These are phyloP conservation scores for Astraeus odoratus DNA, from an alignment of 768 basidiomycete genomes.

Conservation along the genomic window DNA sequence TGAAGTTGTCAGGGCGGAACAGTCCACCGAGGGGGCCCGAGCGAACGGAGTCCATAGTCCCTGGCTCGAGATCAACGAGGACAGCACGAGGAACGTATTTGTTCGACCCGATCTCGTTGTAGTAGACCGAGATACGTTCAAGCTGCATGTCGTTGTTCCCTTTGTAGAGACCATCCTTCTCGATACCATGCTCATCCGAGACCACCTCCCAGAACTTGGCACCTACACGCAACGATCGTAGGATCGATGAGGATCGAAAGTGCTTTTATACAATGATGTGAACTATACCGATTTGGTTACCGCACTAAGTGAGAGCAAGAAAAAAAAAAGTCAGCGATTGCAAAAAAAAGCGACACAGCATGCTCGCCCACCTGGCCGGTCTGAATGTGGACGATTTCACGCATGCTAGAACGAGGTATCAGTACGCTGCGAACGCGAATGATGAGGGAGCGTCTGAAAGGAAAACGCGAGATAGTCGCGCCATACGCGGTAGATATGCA, in stretches of 20 bases:
- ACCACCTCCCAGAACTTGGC: slow-evolving; percentile 98
- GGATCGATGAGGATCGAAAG: slow-evolving; percentile 14
- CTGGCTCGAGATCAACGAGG: slow-evolving; percentile 95
- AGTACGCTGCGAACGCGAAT: slow-evolving; percentile 15
- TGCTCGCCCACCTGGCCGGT: slow-evolving; percentile 60
- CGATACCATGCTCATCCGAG: slow-evolving; percentile 97
- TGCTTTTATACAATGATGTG: slow-evolving; percentile 13
- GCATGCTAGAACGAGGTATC: slow-evolving; percentile 58
- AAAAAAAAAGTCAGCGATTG: slow-evolving; percentile 21
- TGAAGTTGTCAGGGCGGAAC: slow-evolving; percentile 98
- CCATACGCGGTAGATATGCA: slow-evolving; percentile 22
- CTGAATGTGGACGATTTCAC: slow-evolving; percentile 86
- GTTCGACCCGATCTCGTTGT: slow-evolving; percentile 90
- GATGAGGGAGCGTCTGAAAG: slow-evolving; percentile 14
- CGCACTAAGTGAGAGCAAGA: slow-evolving; percentile 54
- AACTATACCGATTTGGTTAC: slow-evolving; percentile 95
- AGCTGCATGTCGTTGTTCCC: slow-evolving; percentile 93
- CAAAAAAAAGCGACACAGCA: not conserved
- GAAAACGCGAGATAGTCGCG: slow-evolving; percentile 19
- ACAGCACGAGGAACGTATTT: slow-evolving; percentile 99
- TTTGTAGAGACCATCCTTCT: slow-evolving; percentile 87
- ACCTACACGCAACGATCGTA: slow-evolving; percentile 40
- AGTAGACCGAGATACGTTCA: slow-evolving; percentile 97
- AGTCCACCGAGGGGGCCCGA: slow-evolving; percentile 84
- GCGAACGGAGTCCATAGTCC: slow-evolving; percentile 91